Base-by-base conservation (phyloP, 805 yeast species). In the Starmerella davenportii region DNA sequence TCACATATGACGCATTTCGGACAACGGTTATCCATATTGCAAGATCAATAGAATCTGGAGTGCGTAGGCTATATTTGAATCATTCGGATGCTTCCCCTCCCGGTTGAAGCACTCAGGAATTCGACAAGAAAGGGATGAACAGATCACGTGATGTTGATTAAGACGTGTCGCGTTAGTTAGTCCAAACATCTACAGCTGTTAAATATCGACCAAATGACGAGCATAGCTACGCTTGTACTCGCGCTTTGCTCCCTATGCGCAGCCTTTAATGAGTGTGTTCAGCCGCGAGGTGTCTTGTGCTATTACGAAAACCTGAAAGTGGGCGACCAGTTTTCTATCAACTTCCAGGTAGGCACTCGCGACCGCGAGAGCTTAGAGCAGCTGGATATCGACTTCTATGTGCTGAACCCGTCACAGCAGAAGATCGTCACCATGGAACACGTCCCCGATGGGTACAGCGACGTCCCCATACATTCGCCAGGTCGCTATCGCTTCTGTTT, bases 281-380 rank as follows among this genome's bases (percentile, higher is more conserved):
- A 90, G 13, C 74, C 95, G 15, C 66, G 76, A 51, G 90, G 93
- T 21, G 77, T 76, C 55, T 77, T 77, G 53, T 87, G 98, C 61
- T 87, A 82, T 61, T 82, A 68, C 52, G 96, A 90, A 56, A 68
- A 68, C 42, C 66, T 90, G 63, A 79, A 76, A 56, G 68, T 68
- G 51, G 79, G 80, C 49, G 98, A 87, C 60, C 82, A 79, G 58
- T 64, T 87, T 49, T 78, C 93, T 16, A 76, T 87, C 44, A 69
- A 82, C 36, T 87, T 77, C 70, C 98, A 87, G 62, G 92, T 80
- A 38, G 95, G 95, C 47, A 82, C 85, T 53, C 72, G 95, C 60
- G 77, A 81, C 50, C 52, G 59, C 27, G 32, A 40, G 34, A 47
- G 54, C 29, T 48, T 55, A 18, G 61, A 58, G 39, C 62, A 57